A percentile compares a stretch with the other conserved stretches of the same genome.
phyloP scores from a whole-genome alignment of 2,329 filamentous ascomycete genomes.

The Neonectria ditissima region DNA sequence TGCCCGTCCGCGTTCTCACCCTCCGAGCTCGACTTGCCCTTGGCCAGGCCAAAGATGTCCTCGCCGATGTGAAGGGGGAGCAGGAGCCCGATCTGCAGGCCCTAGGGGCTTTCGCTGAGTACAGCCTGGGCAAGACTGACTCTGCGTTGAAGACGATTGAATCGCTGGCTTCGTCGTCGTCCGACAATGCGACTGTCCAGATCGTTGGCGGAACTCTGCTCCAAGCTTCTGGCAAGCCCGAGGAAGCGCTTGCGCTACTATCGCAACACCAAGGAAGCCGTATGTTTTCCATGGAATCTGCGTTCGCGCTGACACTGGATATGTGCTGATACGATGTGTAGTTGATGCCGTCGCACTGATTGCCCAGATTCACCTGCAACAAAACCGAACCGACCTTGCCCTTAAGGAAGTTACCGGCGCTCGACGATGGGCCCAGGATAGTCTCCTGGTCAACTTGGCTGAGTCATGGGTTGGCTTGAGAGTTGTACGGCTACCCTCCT shows the following conservation, averaged over 20 bases:
- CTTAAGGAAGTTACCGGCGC: slow-evolving; percentile 89
- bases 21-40: slow-evolving; percentile 87
- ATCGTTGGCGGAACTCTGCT: slow-evolving; percentile 84
- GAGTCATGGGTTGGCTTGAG: slow-evolving; percentile 95
- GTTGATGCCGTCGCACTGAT: slow-evolving; percentile 86
- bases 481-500: slow-evolving; percentile 65
- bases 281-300: slow-evolving; percentile 58
- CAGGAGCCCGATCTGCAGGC: slow-evolving; percentile 79
- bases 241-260: slow-evolving; percentile 84
- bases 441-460: slow-evolving; percentile 89
- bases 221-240: slow-evolving; percentile 82
- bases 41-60: slow-evolving; percentile 79
- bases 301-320: slow-evolving; percentile 1
- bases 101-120: slow-evolving; percentile 80
- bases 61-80: slow-evolving; percentile 74
- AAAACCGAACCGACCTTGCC: slow-evolving; percentile 92
- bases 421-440: slow-evolving; percentile 95
- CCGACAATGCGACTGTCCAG: slow-evolving; percentile 85
- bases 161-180: slow-evolving; percentile 73
- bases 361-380: slow-evolving; percentile 90
- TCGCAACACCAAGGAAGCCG: slow-evolving; percentile 87
- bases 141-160: slow-evolving; percentile 73
- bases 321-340: slow-evolving; percentile 49
- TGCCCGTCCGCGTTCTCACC: slow-evolving; percentile 81
- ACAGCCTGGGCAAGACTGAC: slow-evolving; percentile 68